Conservation (phyloP, 2,329 filamentous ascomycete genomes). For the Bertia moriformis region DNA sequence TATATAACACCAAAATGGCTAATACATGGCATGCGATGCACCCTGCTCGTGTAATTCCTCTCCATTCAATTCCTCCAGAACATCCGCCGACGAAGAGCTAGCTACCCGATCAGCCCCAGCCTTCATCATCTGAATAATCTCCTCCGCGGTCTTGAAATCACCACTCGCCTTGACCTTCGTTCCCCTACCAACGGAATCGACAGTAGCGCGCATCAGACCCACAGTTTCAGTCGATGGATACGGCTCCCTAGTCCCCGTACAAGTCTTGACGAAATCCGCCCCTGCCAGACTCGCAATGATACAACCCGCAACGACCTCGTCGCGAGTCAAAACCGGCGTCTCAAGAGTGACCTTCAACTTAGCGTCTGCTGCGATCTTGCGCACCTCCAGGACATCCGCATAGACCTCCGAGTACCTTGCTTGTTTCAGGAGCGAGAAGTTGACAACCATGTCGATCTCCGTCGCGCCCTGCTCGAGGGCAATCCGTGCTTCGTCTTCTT, state of each 20-base stretch:
- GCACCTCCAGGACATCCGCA: conserved; percentile 33
- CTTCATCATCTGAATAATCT: conserved; percentile 35
- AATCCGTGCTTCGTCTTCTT: conserved; percentile 31
- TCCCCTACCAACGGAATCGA: conserved; percentile 21
- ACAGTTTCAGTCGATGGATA: conserved; percentile 22
- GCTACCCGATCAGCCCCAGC: conserved; percentile 39
- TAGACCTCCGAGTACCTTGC: conserved; percentile 31
- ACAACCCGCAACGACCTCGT: conserved; percentile 35
- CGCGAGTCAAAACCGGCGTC: conserved; percentile 30
- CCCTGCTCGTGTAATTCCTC: no score
- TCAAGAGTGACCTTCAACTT: conserved; percentile 43
- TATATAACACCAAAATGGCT: no score
- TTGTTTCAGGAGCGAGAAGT: conserved; percentile 28
- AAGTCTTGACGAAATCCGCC: conserved; percentile 45
- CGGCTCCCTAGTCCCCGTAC: conserved; percentile 38
- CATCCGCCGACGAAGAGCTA: no score
- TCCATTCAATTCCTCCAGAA: no score
- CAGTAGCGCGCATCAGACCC: conserved; percentile 32
- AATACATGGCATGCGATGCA: no score
- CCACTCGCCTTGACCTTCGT: conserved; percentile 43
- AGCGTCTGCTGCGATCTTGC: conserved; percentile 24
- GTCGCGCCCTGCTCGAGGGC: conserved; percentile 32
- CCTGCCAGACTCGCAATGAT: conserved; percentile 33
- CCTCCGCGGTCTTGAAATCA: conserved; percentile 32
- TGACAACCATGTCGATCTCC: conserved; percentile 45